Conservation (phyloP, 257 asterid genomes). For the Jasminum sambac region DNA sequence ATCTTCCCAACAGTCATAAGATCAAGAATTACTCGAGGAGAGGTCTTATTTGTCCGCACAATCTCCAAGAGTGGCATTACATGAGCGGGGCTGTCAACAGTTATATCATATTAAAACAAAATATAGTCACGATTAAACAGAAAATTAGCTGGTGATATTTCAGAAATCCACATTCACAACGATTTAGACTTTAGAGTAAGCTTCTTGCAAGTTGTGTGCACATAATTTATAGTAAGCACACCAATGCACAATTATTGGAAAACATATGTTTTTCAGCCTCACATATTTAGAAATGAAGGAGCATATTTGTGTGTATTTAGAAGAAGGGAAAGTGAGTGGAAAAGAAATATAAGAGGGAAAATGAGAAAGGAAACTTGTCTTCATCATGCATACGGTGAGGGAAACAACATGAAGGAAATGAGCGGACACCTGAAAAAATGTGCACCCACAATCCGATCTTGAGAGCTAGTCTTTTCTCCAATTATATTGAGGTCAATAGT, state of each 20-base stretch:
- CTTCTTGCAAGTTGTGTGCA: slow-evolving; percentile 11
- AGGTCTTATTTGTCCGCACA: slow-evolving; percentile 82
- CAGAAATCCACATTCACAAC: slow-evolving; percentile 20
- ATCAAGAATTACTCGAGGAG: slow-evolving; percentile 90
- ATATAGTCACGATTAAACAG: slow-evolving; percentile 12
- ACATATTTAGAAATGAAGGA: background rate
- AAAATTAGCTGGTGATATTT: slow-evolving; percentile 22
- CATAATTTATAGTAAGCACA: background rate
- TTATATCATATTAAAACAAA: slow-evolving; percentile 19
- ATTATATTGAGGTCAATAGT: slow-evolving; percentile 83
- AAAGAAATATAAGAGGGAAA: background rate
- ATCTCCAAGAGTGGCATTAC: slow-evolving; percentile 97
- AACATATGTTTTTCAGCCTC: slow-evolving; percentile 1
- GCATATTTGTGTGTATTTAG: background rate
- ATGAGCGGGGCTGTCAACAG: slow-evolving; percentile 88
- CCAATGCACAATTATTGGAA: slow-evolving; percentile 11
- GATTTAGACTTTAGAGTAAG: background rate
- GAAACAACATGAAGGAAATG: background rate
- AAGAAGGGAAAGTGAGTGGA: background rate
- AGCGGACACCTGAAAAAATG: slow-evolving; percentile 89
- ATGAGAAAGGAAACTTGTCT: background rate
- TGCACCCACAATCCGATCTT: slow-evolving; percentile 89
- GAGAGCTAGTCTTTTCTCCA: slow-evolving; percentile 79
- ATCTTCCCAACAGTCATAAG: slow-evolving; percentile 85
- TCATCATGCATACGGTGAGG: background rate